A percentile compares a stretch with the other conserved stretches of the same genome.
These are phyloP conservation scores for Capillidium heterosporum DNA, from an alignment of 371 early-diverging fungal species.

Conservation along the genomic window DNA sequence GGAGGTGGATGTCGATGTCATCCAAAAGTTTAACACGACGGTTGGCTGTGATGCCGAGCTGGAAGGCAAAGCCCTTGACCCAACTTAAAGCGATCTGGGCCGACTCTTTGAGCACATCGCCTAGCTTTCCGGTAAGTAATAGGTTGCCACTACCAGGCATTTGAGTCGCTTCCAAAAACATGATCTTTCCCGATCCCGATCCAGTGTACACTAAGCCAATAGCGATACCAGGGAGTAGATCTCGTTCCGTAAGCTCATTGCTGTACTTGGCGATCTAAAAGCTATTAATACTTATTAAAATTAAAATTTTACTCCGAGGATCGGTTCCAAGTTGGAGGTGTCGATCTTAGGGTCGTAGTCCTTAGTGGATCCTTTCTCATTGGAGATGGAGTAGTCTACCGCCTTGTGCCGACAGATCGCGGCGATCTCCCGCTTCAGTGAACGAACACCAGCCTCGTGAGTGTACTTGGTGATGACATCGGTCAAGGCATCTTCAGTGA, in stretches of 20 bases:
- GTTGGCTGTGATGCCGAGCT: constrained; percentile 27
- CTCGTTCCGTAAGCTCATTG: constrained; percentile 38
- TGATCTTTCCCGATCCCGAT: constrained; percentile 53
- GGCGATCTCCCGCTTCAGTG: constrained; percentile 55
- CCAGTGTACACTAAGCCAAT: constrained; percentile 69
- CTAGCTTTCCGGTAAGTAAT: constrained; percentile 60
- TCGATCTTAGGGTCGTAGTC: constrained; percentile 16
- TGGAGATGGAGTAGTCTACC: constrained; percentile 32
- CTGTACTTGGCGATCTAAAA: constrained; percentile 27
- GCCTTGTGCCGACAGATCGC: constrained; percentile 54
- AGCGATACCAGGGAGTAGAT: constrained; percentile 47
- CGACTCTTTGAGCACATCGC: constrained; percentile 77
- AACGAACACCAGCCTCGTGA: constrained; percentile 72
- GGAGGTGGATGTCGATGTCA: constrained; percentile 54
- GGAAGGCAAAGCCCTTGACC: constrained; percentile 53
- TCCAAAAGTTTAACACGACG: constrained; percentile 21
- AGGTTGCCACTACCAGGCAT: constrained; percentile 57
- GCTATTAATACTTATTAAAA: background rate
- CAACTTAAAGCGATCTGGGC: constrained; percentile 61
- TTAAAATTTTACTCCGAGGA: constrained; percentile 33
- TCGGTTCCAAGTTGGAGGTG: constrained; percentile 25
- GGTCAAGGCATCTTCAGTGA: constrained; percentile 32
- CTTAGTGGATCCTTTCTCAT: constrained; percentile 10
- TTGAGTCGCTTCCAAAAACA: constrained; percentile 58
- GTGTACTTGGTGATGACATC: constrained; percentile 57